These are phyloP conservation scores for Umbelopsis isabellina DNA, from an alignment of 192 early-diverging fungal species.

Conservation along the genomic window DNA sequence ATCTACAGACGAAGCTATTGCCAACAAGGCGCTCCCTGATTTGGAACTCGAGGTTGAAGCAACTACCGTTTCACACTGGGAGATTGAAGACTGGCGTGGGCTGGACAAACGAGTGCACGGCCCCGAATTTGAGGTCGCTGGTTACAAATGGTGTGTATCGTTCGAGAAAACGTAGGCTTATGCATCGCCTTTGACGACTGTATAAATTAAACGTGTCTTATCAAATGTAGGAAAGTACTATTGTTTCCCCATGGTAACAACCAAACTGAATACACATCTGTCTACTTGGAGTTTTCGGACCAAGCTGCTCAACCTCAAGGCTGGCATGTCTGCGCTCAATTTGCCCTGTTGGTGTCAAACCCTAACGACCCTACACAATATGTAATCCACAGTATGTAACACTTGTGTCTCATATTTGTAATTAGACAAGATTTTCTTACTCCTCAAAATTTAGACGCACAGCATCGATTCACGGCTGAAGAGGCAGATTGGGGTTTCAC, in stretches of 20 bases:
- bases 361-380: slow-evolving; percentile 65
- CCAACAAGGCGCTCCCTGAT: slow-evolving; percentile 26
- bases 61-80: slow-evolving; percentile 28
- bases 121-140: slow-evolving; percentile 32
- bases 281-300: slow-evolving; percentile 88
- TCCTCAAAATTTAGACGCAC: slow-evolving; percentile 46
- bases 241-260: slow-evolving; percentile 91
- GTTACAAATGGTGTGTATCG: slow-evolving; percentile 30
- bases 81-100: slow-evolving; percentile 29
- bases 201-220: neutral
- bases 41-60: slow-evolving; percentile 29
- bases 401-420: neutral
- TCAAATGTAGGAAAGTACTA: slow-evolving; percentile 72
- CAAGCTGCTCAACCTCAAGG: slow-evolving; percentile 55
- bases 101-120: slow-evolving; percentile 27
- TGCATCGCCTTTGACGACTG: no score
- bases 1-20: slow-evolving; percentile 22
- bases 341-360: slow-evolving; percentile 79
- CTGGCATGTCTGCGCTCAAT: slow-evolving; percentile 87
- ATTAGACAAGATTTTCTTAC: neutral
- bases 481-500: slow-evolving; percentile 98
- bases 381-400: slow-evolving; percentile 50
- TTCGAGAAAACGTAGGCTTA: neutral
- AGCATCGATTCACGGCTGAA: slow-evolving; percentile 81
- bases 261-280: slow-evolving; percentile 65